A percentile compares a stretch with the other conserved stretches of the same genome.
Conservation (phyloP, 306 rosid species). For the Corylus americana region DNA sequence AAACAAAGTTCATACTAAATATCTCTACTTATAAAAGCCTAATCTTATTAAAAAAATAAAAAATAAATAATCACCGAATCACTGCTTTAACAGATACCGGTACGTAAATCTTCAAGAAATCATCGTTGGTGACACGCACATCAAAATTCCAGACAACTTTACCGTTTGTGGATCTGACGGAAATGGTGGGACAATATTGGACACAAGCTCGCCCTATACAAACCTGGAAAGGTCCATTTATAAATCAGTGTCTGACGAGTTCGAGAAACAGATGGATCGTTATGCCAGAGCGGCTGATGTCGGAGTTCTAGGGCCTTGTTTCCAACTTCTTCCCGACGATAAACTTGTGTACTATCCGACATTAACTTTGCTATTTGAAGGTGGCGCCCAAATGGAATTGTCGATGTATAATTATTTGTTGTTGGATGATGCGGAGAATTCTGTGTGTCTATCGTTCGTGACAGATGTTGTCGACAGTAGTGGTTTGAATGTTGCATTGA, state of each 20-base stretch:
- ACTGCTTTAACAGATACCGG: neutral
- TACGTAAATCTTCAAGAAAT: constrained; percentile 12
- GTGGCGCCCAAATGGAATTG: constrained; percentile 9
- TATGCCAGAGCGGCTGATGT: neutral
- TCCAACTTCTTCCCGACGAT: neutral
- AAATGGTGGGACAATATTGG: constrained; percentile 6
- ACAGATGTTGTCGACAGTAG: neutral
- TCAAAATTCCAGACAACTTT: neutral
- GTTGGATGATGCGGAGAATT: neutral
- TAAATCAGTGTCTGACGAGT: neutral
- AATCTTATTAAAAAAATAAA: too few species aligned
- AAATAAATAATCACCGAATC: too few species aligned
- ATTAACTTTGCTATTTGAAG: neutral
- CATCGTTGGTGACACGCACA: neutral
- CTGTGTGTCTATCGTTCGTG: constrained; percentile 7
- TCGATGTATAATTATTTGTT: neutral
- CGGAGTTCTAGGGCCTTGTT: constrained; percentile 11
- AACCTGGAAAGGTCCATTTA: constrained; percentile 10
- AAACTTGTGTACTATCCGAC: neutral
- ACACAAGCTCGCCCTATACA: neutral
- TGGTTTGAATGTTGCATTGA: neutral
- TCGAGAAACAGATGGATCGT: constrained; percentile 2
- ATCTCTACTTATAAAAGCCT: too few species aligned
- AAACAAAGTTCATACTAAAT: too few species aligned
- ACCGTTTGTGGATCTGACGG: neutral